These are phyloP conservation scores for Filosporella fistucella DNA, from an alignment of 495 filamentous ascomycete genomes.

Conservation along the genomic window DNA sequence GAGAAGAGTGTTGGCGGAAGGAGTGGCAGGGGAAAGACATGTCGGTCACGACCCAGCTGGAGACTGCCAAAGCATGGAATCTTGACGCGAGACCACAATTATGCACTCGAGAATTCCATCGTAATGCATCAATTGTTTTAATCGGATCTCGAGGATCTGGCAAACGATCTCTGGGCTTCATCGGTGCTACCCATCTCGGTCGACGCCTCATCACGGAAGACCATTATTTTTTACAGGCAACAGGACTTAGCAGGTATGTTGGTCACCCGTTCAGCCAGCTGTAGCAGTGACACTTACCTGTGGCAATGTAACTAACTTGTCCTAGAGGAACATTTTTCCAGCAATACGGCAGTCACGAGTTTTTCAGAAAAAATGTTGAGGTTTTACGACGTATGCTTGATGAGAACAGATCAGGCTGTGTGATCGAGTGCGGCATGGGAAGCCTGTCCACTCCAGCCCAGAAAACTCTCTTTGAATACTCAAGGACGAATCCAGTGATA, in stretches of 20 bases:
- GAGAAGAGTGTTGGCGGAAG: no score
- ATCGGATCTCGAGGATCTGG: slow-evolving; percentile 72
- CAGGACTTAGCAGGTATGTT: no score
- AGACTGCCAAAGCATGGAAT: slow-evolving; percentile 9
- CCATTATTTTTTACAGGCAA: slow-evolving; percentile 62
- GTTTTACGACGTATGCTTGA: slow-evolving; percentile 65
- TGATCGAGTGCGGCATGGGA: slow-evolving; percentile 67
- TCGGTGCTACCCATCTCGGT: slow-evolving; percentile 67
- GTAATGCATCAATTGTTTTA: slow-evolving; percentile 66
- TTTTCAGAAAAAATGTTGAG: slow-evolving; percentile 56
- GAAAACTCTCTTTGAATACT: slow-evolving; percentile 51
- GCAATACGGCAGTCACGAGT: slow-evolving; percentile 52
- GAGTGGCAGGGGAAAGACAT: slow-evolving; percentile 4
- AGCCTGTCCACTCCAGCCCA: slow-evolving; percentile 54
- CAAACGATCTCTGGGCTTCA: slow-evolving; percentile 72
- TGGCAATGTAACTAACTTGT: no score
- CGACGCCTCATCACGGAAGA: slow-evolving; percentile 69
- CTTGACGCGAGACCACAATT: slow-evolving; percentile 16
- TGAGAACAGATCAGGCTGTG: slow-evolving; percentile 55
- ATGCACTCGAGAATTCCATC: slow-evolving; percentile 39
- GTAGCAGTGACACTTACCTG: no score
- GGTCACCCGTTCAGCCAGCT: no score
- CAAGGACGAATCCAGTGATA: slow-evolving; percentile 65
- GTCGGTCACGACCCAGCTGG: slow-evolving; percentile 17
- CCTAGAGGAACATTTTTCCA: slow-evolving; percentile 57